Conservation (phyloP, 768 basidiomycete genomes). For the Leccinum broughii region DNA sequence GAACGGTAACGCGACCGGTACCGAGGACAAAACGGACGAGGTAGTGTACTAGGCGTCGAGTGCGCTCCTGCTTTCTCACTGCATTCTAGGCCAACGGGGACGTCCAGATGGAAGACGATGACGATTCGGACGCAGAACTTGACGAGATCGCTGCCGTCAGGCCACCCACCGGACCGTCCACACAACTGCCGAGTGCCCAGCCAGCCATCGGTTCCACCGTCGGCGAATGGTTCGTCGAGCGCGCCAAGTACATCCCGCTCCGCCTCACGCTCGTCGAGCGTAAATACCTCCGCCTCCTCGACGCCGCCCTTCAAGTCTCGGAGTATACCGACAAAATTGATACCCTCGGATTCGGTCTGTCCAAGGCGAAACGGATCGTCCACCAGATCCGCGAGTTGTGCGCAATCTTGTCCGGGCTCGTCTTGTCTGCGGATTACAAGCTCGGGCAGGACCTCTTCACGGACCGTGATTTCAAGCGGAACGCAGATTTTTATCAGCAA, state of each 20-base stretch:
- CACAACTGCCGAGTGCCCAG: conserved; percentile 51
- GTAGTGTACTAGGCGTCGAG: conserved; percentile 9
- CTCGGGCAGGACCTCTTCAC: conserved; percentile 84
- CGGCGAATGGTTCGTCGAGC: conserved; percentile 85
- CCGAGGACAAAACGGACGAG: conserved; percentile 18
- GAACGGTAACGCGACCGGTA: conserved; percentile 18
- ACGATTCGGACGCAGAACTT: conserved; percentile 38
- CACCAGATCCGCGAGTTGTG: conserved; percentile 85
- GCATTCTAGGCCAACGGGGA: conserved; percentile 32
- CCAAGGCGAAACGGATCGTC: conserved; percentile 86
- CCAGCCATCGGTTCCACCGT: conserved; percentile 61
- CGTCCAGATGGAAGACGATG: conserved; percentile 36
- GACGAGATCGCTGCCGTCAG: conserved; percentile 38
- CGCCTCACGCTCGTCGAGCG: conserved; percentile 75
- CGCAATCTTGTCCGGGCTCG: conserved; percentile 81
- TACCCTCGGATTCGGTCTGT: conserved; percentile 72
- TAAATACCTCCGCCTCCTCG: conserved; percentile 81
- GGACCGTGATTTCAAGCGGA: conserved; percentile 78
- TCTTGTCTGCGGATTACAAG: conserved; percentile 85
- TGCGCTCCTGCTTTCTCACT: not conserved
- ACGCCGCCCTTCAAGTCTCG: conserved; percentile 80
- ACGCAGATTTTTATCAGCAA: conserved; percentile 75
- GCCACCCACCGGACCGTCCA: conserved; percentile 19
- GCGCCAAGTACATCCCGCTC: conserved; percentile 78
- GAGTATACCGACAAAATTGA: conserved; percentile 93